A percentile compares a stretch with the other conserved stretches of the same genome.
These are phyloP conservation scores for Linnemannia elongata DNA, from an alignment of 192 early-diverging fungal species.

Conservation along the genomic window DNA sequence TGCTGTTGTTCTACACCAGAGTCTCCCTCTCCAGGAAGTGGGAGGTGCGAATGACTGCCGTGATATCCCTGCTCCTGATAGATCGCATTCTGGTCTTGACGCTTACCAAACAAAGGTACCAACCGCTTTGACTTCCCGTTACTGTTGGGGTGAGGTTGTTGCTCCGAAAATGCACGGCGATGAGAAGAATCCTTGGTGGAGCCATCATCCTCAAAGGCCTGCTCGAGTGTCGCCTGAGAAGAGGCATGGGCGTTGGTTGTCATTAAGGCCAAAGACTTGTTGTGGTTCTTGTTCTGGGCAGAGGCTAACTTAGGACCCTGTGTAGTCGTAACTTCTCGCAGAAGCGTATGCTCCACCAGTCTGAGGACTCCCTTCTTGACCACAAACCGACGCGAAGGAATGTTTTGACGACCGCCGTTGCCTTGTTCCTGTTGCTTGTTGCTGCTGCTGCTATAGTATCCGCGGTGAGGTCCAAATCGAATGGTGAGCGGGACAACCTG, in stretches of 20 bases:
- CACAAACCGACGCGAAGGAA: conserved; percentile 24
- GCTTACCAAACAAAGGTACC: conserved; percentile 2
- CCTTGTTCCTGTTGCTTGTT: background rate
- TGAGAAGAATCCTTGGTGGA: background rate
- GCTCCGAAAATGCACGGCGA: background rate
- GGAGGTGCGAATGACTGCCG: conserved; percentile 33
- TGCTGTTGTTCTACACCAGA: background rate
- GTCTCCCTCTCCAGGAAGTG: background rate
- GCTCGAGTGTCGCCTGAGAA: background rate
- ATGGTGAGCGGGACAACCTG: conserved; percentile 38
- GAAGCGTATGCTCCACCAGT: conserved; percentile 41
- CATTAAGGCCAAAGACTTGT: background rate
- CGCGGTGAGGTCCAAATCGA: conserved; percentile 12
- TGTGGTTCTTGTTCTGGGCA: background rate
- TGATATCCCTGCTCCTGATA: conserved; percentile 31
- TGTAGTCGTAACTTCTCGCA: conserved; percentile 29
- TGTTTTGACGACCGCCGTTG: background rate
- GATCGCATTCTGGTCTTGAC: background rate
- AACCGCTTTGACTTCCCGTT: background rate
- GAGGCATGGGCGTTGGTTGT: background rate
- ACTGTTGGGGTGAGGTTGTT: background rate
- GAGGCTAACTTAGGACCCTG: background rate
- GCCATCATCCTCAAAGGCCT: background rate
- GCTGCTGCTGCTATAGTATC: background rate
- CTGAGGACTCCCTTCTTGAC: conserved; percentile 50